Base-by-base conservation (phyloP, 495 filamentous ascomycete genomes). In the Staphylotrichum tortipilum region DNA sequence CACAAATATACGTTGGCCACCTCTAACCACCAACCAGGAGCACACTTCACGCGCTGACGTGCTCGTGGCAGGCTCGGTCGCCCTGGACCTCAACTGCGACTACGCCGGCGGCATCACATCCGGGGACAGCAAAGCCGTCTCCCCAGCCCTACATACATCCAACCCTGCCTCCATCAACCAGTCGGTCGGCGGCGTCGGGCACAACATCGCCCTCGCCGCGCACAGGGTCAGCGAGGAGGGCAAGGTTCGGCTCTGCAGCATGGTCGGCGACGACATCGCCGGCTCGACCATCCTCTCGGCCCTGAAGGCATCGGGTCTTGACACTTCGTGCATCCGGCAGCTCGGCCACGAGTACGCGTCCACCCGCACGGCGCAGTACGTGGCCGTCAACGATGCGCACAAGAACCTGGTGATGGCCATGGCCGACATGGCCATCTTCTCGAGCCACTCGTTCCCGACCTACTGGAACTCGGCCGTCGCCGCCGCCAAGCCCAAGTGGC, bases 391-490 rank as follows among this genome's bases (percentile, higher is more conserved):
- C 65, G 86, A 91, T 60, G 70, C 68, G 2, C 77, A 84, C 22
- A 92, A 90, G 57, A 82, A 89, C 49, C 77, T 98, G 9, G 73
- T 86, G 3, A 61, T 95, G 37, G 90, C 88, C 44, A 94, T 95
- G 85, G 88, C 92, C 15, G 92, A 98, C 62, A 95, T 97, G 88
- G 72, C 70, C 43, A 92, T 98, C 60, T 74, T 95, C 51, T 81
- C 88, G 44, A 65, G 53, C 6, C 65, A 72, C 34, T 65, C 63
- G 4, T 74, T 73, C 58, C 63, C 73, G 0, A 59, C 51, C 53
- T 77, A 67, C 59, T 88, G 83, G 83, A 75, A 78, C 36, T 75
- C 78, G 7, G 65, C 80, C 24, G 61, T 88, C 9, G 58, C 66
- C 18, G 66, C 61, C 11, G 67, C 74, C 9, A 75, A 74, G 44